A percentile compares a stretch with the other conserved stretches of the same genome.
These are phyloP conservation scores for Tetracentron sinense DNA, from an alignment of 164 flowering plant genomes.

Conservation along the genomic window DNA sequence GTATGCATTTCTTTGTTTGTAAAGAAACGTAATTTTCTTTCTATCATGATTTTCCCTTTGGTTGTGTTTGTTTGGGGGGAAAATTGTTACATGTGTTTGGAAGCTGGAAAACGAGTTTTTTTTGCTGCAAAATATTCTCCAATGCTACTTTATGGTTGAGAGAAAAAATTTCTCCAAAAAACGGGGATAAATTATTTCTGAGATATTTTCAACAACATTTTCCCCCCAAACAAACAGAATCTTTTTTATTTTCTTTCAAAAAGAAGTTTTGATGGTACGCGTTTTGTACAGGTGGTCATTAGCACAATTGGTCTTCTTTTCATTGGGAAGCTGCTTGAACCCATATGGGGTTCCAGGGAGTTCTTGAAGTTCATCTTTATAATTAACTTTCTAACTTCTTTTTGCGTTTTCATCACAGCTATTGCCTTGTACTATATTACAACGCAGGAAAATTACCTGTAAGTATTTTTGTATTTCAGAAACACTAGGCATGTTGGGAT, in stretches of 20 bases:
- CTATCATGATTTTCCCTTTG: no score
- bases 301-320: conserved; percentile 82
- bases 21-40: no score
- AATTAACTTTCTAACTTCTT: conserved; percentile 72
- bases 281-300: conserved; percentile 46
- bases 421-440: conserved; percentile 84
- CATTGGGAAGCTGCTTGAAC: conserved; percentile 90
- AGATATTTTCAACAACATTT: no score
- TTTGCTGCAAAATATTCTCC: no score
- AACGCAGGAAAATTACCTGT: conserved; percentile 81
- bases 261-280: conserved; percentile 10
- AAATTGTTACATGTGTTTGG: no score
- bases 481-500: conserved; percentile 8
- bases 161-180: no score
- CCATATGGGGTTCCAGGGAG: conserved; percentile 94
- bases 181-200: no score
- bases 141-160: no score
- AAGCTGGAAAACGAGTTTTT: no score
- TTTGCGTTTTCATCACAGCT: conserved; percentile 80
- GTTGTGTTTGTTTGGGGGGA: no score
- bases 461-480: conserved; percentile 31
- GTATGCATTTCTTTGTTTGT: conserved; percentile 36
- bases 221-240: no score
- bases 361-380: conserved; percentile 88
- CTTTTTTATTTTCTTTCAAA: neutral